These are phyloP conservation scores for Ampelocalamus luodianensis DNA, from an alignment of 176 grass and related monocot genomes.

Conservation along the genomic window DNA sequence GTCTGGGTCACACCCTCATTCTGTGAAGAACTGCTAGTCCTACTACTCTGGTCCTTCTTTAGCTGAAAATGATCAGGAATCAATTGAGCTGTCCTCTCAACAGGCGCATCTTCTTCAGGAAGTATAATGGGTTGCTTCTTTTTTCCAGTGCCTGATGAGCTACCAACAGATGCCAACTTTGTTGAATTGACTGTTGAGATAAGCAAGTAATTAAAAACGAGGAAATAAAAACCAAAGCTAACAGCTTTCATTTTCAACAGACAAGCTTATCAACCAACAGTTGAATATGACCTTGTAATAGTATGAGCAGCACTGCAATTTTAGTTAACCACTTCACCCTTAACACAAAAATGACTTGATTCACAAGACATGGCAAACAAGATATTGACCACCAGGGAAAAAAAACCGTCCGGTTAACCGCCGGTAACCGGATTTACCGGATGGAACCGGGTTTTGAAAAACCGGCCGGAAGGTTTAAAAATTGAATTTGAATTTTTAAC, in stretches of 20 bases:
- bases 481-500: too few species aligned
- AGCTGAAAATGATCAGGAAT: conserved; percentile 35
- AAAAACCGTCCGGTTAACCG: too few species aligned
- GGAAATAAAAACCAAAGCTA: conserved; percentile 1
- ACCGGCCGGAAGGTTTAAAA: too few species aligned
- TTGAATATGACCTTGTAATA: not conserved
- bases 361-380: conserved; percentile 25
- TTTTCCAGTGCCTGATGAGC: conserved; percentile 43
- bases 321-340: conserved; percentile 10
- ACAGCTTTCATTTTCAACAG: conserved; percentile 30
- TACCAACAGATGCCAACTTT: conserved; percentile 39
- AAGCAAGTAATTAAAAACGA: conserved; percentile 37
- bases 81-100: conserved; percentile 39
- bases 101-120: conserved; percentile 50
- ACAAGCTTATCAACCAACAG: conserved; percentile 23
- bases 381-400: not conserved
- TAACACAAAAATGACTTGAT: conserved; percentile 36
- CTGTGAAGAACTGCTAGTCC: conserved; percentile 38
- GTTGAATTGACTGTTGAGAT: conserved; percentile 47
- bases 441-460: too few species aligned
- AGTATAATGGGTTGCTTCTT: conserved; percentile 49
- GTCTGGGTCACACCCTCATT: conserved; percentile 45
- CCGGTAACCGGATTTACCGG: too few species aligned
- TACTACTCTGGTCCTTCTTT: conserved; percentile 37
- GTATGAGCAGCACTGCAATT: conserved; percentile 12